These are phyloP conservation scores for Elsinoe necatrix DNA, from an alignment of 2,329 filamentous ascomycete genomes.

Conservation along the genomic window DNA sequence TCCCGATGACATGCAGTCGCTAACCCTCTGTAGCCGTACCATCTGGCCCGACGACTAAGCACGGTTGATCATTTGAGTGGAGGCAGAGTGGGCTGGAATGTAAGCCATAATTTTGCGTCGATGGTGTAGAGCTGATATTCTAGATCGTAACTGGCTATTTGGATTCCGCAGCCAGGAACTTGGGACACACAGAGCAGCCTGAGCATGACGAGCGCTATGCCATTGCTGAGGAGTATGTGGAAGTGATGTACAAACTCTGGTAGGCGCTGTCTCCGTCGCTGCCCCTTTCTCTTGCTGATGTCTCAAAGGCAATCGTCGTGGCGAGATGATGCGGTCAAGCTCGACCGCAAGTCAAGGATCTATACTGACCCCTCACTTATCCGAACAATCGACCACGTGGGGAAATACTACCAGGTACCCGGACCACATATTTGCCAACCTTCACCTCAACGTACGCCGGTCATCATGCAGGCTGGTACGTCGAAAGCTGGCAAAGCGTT, in stretches of 20 bases:
- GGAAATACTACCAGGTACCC: slow-evolving; percentile 55
- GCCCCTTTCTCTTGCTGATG: too few relatives aligned
- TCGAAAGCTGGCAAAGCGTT: slow-evolving; percentile 58
- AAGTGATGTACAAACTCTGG: slow-evolving; percentile 56
- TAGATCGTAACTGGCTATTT: slow-evolving; percentile 59
- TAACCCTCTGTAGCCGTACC: slow-evolving; percentile 46
- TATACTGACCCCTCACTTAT: slow-evolving; percentile 54
- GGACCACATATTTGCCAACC: slow-evolving; percentile 60
- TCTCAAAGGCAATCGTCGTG: slow-evolving; percentile 52
- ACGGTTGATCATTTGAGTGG: slow-evolving; percentile 60
- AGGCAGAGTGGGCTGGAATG: slow-evolving; percentile 38
- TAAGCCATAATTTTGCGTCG: background rate
- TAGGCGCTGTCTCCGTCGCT: background rate
- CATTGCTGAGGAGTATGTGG: slow-evolving; percentile 55
- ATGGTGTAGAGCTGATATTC: background rate
- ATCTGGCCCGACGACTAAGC: slow-evolving; percentile 55
- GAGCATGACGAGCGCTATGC: slow-evolving; percentile 59
- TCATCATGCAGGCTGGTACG: slow-evolving; percentile 63
- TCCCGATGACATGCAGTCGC: background rate
- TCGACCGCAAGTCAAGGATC: slow-evolving; percentile 49
- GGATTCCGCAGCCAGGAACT: slow-evolving; percentile 56
- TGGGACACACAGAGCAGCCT: slow-evolving; percentile 50
- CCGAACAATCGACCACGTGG: slow-evolving; percentile 56
- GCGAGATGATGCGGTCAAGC: slow-evolving; percentile 56
- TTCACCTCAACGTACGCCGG: slow-evolving; percentile 58